Percentiles rank a stretch among this genome's conserved stretches.
Evolutionary conservation across 192 early-diverging fungal genomes (phyloP).

Genomic region (Backusella tarrabulga): DNA sequence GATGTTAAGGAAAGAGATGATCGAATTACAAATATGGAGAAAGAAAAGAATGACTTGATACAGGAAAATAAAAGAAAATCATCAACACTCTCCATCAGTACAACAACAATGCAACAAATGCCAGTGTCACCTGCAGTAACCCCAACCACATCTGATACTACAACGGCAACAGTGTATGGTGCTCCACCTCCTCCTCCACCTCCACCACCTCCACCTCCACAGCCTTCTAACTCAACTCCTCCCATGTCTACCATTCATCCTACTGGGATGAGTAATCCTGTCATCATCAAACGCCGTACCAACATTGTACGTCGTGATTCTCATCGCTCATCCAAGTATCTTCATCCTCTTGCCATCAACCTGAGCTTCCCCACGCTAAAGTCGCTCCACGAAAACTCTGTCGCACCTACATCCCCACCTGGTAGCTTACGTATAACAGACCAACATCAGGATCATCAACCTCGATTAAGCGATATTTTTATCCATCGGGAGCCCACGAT

Average conservation of each 20-base stretch:
- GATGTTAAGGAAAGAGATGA: slow-evolving; percentile 23
- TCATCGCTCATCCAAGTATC: slow-evolving; percentile 16
- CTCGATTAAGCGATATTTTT: neutral
- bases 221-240: slow-evolving; percentile 1
- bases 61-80: neutral
- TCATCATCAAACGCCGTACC: neutral
- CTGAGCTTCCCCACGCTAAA: slow-evolving; percentile 26
- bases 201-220: slow-evolving; percentile 26
- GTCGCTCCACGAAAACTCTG: slow-evolving; percentile 26
- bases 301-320: neutral
- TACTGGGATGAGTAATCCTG: neutral
- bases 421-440: neutral
- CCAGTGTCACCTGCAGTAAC: neutral
- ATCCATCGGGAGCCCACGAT: neutral
- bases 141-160: neutral
- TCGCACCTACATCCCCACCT: neutral
- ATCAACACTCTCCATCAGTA: neutral
- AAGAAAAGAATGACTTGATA: neutral
- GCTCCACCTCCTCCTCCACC: slow-evolving; percentile 21
- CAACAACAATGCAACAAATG: neutral
- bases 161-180: slow-evolving; percentile 15
- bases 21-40: neutral
- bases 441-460: neutral
- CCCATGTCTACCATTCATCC: neutral
- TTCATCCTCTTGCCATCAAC: slow-evolving; percentile 19